Conservation (phyloP, 495 filamentous ascomycete species). For the Aspergillus conjunctus region DNA sequence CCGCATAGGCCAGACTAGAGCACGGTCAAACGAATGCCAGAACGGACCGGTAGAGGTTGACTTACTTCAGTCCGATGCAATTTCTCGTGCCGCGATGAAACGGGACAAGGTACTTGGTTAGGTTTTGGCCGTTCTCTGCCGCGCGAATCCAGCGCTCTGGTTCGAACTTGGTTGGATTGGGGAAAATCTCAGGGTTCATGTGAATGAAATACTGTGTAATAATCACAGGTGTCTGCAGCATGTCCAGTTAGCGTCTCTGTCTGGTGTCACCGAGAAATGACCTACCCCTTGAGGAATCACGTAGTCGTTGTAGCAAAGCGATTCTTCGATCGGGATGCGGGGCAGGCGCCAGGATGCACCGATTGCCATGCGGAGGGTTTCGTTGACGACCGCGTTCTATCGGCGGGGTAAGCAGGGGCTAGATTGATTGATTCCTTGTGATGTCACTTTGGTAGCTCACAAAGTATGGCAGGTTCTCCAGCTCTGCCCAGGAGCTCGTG, state of each 20-base stretch:
- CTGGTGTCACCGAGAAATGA: not conserved
- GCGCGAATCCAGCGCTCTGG: constrained; percentile 47
- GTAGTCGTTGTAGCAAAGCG: constrained; percentile 36
- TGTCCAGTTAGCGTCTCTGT: constrained; percentile 25
- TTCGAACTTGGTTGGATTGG: constrained; percentile 39
- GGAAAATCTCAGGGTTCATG: constrained; percentile 44
- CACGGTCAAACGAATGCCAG: not conserved
- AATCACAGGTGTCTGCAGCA: constrained; percentile 38
- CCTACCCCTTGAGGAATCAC: constrained; percentile 26
- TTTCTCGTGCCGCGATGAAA: not conserved
- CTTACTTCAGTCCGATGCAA: not conserved
- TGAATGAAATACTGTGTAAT: constrained; percentile 43
- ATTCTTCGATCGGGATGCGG: constrained; percentile 34
- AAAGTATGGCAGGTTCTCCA: constrained; percentile 23
- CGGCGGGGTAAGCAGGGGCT: no score
- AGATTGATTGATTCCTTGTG: no score
- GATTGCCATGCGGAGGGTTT: constrained; percentile 44
- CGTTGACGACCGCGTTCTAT: constrained; percentile 41
- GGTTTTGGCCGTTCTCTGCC: constrained; percentile 22
- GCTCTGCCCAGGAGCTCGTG: not conserved
- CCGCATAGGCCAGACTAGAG: constrained; percentile 8
- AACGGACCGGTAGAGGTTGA: not conserved
- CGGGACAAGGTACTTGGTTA: not conserved
- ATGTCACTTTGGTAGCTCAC: constrained; percentile 6
- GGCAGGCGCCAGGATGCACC: constrained; percentile 36